phyloP scores from a whole-genome alignment of 441 rosid species.

The Adansonia gregorii region DNA sequence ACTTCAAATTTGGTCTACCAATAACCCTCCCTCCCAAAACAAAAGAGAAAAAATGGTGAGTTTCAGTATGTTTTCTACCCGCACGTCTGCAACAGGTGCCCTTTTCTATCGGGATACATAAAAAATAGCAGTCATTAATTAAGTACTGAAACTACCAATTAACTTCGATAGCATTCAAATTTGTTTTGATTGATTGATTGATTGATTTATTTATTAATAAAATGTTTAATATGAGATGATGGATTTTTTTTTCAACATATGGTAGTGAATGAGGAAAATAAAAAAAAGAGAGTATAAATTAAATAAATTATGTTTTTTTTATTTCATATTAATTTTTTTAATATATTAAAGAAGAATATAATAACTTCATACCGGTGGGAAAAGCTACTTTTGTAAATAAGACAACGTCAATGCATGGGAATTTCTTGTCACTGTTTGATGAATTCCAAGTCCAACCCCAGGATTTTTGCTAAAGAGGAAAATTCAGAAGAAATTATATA shows the following conservation, averaged over 20 bases:
- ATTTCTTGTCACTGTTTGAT: not conserved
- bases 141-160: not conserved
- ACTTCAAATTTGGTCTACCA: not conserved
- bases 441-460: slow-evolving; percentile 25
- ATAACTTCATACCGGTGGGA: not conserved
- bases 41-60: not conserved
- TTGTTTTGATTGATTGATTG: no score
- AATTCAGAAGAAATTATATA: not conserved
- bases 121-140: not conserved
- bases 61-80: not conserved
- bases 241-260: no score
- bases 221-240: no score
- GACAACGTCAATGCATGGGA: slow-evolving; percentile 19
- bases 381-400: not conserved
- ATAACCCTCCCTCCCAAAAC: not conserved
- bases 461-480: slow-evolving; percentile 16
- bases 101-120: not conserved
- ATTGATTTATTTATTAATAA: no score
- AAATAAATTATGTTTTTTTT: no score
- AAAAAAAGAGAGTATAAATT: no score
- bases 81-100: not conserved
- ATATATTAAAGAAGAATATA: no score
- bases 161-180: not conserved
- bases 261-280: no score
- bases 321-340: no score